A percentile compares a stretch with the other conserved stretches of the same genome.
Conservation (phyloP, 805 yeast species). For the Hanseniaspora lachancei region DNA sequence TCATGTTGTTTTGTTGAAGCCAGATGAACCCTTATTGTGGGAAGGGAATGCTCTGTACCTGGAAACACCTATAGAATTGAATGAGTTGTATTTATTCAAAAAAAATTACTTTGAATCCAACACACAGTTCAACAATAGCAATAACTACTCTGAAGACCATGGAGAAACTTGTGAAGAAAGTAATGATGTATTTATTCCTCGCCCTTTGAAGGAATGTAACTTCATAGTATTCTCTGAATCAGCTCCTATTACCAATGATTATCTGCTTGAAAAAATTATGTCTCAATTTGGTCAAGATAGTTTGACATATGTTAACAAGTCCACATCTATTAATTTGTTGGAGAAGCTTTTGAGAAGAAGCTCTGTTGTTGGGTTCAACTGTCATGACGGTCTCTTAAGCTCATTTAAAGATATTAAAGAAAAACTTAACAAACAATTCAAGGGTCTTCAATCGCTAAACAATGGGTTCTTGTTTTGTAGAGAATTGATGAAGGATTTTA, state of each 20-base stretch:
- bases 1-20: constrained; percentile 60
- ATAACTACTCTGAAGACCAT: neutral
- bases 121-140: neutral
- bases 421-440: constrained; percentile 44
- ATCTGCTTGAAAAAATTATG: constrained; percentile 40
- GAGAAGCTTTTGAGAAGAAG: constrained; percentile 58
- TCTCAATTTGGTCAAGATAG: constrained; percentile 44
- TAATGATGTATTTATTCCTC: constrained; percentile 32
- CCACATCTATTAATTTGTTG: constrained; percentile 60
- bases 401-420: constrained; percentile 40
- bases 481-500: constrained; percentile 67
- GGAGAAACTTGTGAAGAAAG: constrained; percentile 21
- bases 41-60: constrained; percentile 62
- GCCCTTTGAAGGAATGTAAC: constrained; percentile 33
- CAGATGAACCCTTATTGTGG: constrained; percentile 81
- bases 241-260: constrained; percentile 44
- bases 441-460: constrained; percentile 66
- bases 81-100: constrained; percentile 15
- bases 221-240: constrained; percentile 58
- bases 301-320: constrained; percentile 43
- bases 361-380: constrained; percentile 52
- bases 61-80: constrained; percentile 27
- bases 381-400: constrained; percentile 52
- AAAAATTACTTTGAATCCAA: constrained; percentile 1
- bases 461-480: constrained; percentile 63